Percentiles rank a stretch among this genome's conserved stretches.
Evolutionary conservation across 1,139 yeast genomes (phyloP).

Genomic region (Candida sp.): DNA sequence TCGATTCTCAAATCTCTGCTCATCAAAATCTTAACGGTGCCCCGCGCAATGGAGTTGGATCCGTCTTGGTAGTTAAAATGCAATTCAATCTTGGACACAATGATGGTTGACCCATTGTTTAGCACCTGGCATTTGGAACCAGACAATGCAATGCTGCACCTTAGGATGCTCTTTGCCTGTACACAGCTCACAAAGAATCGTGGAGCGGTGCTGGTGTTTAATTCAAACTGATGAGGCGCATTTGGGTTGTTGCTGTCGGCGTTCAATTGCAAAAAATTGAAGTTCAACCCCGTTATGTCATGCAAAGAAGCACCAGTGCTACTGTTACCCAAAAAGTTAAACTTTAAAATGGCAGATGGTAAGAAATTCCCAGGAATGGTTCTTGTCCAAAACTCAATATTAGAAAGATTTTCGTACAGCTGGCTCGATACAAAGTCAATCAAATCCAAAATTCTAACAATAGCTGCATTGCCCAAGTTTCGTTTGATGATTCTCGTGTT

Average conservation of each 20-base stretch:
- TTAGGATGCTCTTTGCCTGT: conserved; percentile 52
- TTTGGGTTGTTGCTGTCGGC: conserved; percentile 2
- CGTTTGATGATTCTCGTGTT: conserved; percentile 42
- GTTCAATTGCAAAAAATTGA: conserved; percentile 9
- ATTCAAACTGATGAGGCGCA: conserved; percentile 57
- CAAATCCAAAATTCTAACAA: conserved; percentile 41
- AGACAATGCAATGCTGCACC: conserved; percentile 63
- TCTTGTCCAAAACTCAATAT: conserved; percentile 43
- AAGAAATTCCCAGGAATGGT: conserved; percentile 38
- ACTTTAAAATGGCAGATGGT: conserved; percentile 34
- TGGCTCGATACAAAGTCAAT: conserved; percentile 43
- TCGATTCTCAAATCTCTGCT: conserved; percentile 68
- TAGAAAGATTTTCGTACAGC: conserved; percentile 28
- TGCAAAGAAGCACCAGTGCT: conserved; percentile 4
- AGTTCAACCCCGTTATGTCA: conserved; percentile 13
- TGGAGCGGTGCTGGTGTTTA: conserved; percentile 70
- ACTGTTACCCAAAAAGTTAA: neutral
- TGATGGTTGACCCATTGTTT: conserved; percentile 66
- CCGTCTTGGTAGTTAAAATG: conserved; percentile 70
- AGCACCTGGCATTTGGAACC: conserved; percentile 70
- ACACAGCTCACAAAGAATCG: conserved; percentile 60
- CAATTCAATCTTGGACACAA: conserved; percentile 60
- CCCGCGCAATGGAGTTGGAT: conserved; percentile 62
- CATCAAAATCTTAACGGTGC: conserved; percentile 63
- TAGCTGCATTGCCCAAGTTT: conserved; percentile 51